Base-by-base conservation (phyloP, 306 rosid genomes). In the Quercus gilva region DNA sequence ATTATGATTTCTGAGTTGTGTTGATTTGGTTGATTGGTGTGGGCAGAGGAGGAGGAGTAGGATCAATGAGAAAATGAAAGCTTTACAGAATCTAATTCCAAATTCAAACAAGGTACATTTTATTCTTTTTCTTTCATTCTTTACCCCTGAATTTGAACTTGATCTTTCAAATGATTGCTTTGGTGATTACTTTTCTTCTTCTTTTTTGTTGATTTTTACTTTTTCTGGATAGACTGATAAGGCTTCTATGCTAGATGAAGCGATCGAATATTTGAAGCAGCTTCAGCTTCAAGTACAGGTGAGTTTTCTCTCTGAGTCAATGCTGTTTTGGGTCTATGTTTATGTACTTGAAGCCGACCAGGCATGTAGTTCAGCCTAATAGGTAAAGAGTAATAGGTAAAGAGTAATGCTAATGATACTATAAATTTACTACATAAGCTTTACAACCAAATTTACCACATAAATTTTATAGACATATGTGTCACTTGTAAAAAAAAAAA, bases 201-300 rank as follows among this genome's bases (percentile, higher is more conserved):
- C 12, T n/a, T 76, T 69, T 73, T 41, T 41, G 45, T 41, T 41
- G 45, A 41, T 41, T 41, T 41, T 0, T 41, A 41, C 45, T 2
- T 41, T 69, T 51, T 85, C 73, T 63, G 82, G 56, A 75, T 78
- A 95, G 99, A 95, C 97, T 76, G 99, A 95, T 71, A 95, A 95
- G 89, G 98, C 98, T 76, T 95, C 99, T 20, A 94, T 92, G 97
- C 88, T 95, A 65, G 98, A 92, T 41, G 99, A 95, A 65, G 99
- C 92, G 52, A 95, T 95, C 49, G 98, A 95, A 45, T 95, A 95
- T 82, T 82, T 95, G 92, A 91, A 95, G 92, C 99, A 95, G 81
- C 99, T 95, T 83, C 99, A 95, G 83, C 91, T 95, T 86, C 99
- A 95, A 89, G 98, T 91, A 55, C 92, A 89, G 88, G 92, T 89